Evolutionary conservation across 176 grass and related monocot species (phyloP), one percentile per base, ranked within the genome.

Genomic region (Pontederia paniculata): DNA sequence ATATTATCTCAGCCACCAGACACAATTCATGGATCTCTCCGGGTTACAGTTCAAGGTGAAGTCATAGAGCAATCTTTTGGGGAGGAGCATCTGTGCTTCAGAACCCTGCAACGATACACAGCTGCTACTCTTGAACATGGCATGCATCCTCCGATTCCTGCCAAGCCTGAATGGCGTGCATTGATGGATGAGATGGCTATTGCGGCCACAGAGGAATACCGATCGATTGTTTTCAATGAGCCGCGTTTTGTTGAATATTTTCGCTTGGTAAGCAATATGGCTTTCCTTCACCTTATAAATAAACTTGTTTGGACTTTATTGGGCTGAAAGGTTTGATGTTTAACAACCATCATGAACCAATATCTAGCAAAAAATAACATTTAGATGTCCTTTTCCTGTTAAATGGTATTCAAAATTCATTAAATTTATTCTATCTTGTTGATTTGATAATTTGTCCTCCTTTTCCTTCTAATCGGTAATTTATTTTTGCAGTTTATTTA

Each of bases 181-280:
- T 69, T 89, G 46, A 86, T 96, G 85, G 90, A 96, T 43, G 90
- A 89, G 68, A 96, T 96, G 90, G 76, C 85, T 13, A 46, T 83
- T 67, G 76, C 81, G 14, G 90, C 90, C 54, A 96, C 90, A 20
- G 50, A 86, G 63, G 90, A 89, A 53, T 96, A 96, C 49, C 67
- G 82, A 10, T 96, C 90, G n/a, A 78, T 96, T 58, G 90, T 96
- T 45, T 96, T 96, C 69, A 66, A 81, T 45, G 82, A 96, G 69
- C 73, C 82, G 21, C 79, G 85, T 60, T 96, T 96, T 80, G 85
- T 96, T 73, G 90, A 96, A 54, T 96, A 96, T 80, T 96, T 96
- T 63, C 82, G 79, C 25, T 70, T 82, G 53, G 89, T 95, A 64
- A 95, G 84, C 74, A n/a, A 3, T 66, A 63, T 80, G 61, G 15